Conservation (phyloP, 768 basidiomycete species). For the Leucocoprinus sp. region DNA sequence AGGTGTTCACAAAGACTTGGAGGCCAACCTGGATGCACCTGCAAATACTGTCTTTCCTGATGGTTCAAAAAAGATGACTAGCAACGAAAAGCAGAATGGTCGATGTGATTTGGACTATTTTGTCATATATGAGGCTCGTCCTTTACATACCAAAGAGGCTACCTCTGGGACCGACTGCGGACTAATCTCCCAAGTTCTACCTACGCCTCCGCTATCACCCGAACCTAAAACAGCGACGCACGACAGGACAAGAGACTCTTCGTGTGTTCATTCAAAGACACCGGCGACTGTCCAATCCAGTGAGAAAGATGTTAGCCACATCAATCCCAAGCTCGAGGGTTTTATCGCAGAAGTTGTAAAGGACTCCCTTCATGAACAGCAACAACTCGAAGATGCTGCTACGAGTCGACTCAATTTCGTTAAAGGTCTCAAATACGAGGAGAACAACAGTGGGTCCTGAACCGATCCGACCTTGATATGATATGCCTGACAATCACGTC, state of each 20-base stretch:
- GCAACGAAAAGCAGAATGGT: background rate
- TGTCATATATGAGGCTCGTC: background rate
- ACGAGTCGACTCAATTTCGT: background rate
- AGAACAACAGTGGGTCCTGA: background rate
- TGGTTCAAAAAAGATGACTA: background rate
- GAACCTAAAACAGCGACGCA: no score
- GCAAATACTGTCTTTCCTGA: background rate
- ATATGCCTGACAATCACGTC: background rate
- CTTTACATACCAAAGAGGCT: background rate
- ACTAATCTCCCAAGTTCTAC: no score
- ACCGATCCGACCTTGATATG: no score
- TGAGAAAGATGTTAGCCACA: background rate
- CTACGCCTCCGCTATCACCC: no score
- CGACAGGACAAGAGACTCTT: background rate
- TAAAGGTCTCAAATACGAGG: conserved; percentile 3
- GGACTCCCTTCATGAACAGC: background rate
- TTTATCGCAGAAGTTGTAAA: background rate
- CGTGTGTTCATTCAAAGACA: background rate
- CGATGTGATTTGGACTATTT: background rate
- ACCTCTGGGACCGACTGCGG: background rate
- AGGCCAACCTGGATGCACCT: background rate
- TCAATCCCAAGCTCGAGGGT: background rate
- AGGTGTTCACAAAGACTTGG: conserved; percentile 3
- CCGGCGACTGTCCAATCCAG: background rate
- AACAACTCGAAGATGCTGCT: background rate